These are phyloP conservation scores for Castanea mollissima DNA, from an alignment of 306 rosid genomes.

Conservation along the genomic window DNA sequence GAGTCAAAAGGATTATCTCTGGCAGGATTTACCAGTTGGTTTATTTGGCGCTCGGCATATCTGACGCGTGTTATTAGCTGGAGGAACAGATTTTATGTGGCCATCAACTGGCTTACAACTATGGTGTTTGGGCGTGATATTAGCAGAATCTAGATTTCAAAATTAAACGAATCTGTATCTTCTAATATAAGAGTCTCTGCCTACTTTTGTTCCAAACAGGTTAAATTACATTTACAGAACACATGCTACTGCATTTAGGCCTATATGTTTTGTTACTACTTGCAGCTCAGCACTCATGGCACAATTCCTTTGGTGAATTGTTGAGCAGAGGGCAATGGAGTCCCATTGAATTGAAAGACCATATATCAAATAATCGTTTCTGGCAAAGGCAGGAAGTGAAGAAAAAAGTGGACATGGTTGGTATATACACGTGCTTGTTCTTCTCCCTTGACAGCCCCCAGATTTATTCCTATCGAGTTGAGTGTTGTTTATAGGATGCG, in stretches of 20 bases:
- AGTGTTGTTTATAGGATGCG: neutral
- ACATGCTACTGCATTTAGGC: too few species aligned
- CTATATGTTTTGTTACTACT: too few species aligned
- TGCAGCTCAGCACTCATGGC: neutral
- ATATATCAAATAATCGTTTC: neutral
- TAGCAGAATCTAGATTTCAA: constrained; percentile 66
- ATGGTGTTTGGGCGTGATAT: constrained; percentile 88
- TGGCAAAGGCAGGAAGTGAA: neutral
- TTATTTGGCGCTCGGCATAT: constrained; percentile 87
- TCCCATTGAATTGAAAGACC: constrained; percentile 11
- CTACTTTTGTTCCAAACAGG: too few species aligned
- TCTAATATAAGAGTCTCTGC: too few species aligned
- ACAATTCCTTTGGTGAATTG: neutral
- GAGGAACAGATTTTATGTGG: constrained; percentile 95
- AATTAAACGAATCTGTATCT: too few species aligned
- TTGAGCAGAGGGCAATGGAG: neutral
- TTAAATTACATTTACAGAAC: too few species aligned
- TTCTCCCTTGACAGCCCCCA: neutral
- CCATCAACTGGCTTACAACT: constrained; percentile 92
- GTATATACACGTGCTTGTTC: neutral
- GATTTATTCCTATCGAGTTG: neutral
- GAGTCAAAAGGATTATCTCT: constrained; percentile 70
- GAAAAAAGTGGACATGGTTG: constrained; percentile 5
- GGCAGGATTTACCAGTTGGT: constrained; percentile 89
- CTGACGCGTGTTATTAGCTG: constrained; percentile 89